Evolutionary conservation across 176 grass and related monocot species (phyloP).

Genomic region (Ampelocalamus luodianensis): DNA sequence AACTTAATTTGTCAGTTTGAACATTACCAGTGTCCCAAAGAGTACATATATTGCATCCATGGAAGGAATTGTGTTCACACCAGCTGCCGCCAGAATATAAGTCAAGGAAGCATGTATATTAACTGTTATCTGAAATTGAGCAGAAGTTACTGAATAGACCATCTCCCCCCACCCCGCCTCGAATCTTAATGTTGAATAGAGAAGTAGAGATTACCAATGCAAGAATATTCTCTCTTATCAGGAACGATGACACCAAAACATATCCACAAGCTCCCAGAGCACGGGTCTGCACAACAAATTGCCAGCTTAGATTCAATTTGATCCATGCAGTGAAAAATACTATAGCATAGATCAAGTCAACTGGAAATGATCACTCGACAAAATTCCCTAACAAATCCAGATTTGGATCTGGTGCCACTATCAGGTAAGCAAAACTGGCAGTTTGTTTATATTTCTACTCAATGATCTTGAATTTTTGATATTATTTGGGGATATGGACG

Average conservation of each 20-base stretch:
- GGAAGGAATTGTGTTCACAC: slow-evolving; percentile 73
- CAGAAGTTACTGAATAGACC: slow-evolving; percentile 29
- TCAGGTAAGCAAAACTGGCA: not conserved
- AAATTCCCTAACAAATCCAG: slow-evolving; percentile 22
- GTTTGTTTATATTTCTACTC: not conserved
- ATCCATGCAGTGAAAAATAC: slow-evolving; percentile 14
- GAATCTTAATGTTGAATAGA: slow-evolving; percentile 33
- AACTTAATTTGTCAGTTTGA: slow-evolving; percentile 9
- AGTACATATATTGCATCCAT: slow-evolving; percentile 86
- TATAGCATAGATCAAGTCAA: not conserved
- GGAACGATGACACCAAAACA: slow-evolving; percentile 83
- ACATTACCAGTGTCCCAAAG: slow-evolving; percentile 84
- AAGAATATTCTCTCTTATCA: slow-evolving; percentile 96
- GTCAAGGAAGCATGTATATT: slow-evolving; percentile 91
- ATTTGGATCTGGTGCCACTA: not conserved
- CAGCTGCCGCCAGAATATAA: slow-evolving; percentile 67
- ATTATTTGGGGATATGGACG: not conserved
- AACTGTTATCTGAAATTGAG: slow-evolving; percentile 80
- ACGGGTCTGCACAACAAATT: slow-evolving; percentile 58
- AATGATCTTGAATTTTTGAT: slow-evolving; percentile 16
- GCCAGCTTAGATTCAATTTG: slow-evolving; percentile 33
- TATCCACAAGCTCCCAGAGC: slow-evolving; percentile 83
- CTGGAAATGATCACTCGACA: not conserved
- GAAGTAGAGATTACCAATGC: slow-evolving; percentile 71
- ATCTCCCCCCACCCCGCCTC: not conserved